phyloP scores from a whole-genome alignment of 2,329 filamentous ascomycete species.

The Xylaria sp. region DNA sequence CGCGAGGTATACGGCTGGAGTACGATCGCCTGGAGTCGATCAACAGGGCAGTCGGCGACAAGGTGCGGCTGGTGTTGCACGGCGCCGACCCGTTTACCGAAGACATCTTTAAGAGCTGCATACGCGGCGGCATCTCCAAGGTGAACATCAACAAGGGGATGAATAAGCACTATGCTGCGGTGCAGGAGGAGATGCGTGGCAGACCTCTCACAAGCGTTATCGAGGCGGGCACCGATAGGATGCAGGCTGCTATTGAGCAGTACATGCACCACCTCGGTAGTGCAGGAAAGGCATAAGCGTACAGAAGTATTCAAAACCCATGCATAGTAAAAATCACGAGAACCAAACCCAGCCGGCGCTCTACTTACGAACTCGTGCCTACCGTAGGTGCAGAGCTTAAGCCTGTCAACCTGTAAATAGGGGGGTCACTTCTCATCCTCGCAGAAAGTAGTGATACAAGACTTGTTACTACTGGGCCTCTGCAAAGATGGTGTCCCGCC shows the following conservation, averaged over 20 bases:
- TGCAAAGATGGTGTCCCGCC: background rate
- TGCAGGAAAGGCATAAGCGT: slow-evolving; percentile 46
- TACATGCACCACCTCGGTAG: slow-evolving; percentile 51
- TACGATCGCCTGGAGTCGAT: slow-evolving; percentile 41
- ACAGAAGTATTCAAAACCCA: no score
- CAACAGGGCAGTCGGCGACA: slow-evolving; percentile 47
- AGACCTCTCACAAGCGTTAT: slow-evolving; percentile 52
- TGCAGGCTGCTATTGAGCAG: slow-evolving; percentile 52
- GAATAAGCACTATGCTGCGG: slow-evolving; percentile 50
- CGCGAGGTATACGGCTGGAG: slow-evolving; percentile 41
- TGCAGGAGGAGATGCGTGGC: slow-evolving; percentile 49
- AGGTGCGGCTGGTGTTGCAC: slow-evolving; percentile 51
- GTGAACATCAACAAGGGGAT: slow-evolving; percentile 57
- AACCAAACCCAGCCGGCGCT: no score
- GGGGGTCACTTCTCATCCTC: no score
- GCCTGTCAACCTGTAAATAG: no score
- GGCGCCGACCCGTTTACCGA: slow-evolving; percentile 52
- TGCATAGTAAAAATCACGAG: no score
- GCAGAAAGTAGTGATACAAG: no score
- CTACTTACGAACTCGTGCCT: no score
- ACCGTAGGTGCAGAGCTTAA: no score
- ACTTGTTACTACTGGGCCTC: background rate
- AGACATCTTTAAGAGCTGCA: slow-evolving; percentile 48
- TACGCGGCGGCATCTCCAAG: slow-evolving; percentile 50
- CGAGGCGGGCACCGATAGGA: slow-evolving; percentile 48